Evolutionary conservation across 495 filamentous ascomycete genomes (phyloP).

Genomic region (Neurospora sp.): DNA sequence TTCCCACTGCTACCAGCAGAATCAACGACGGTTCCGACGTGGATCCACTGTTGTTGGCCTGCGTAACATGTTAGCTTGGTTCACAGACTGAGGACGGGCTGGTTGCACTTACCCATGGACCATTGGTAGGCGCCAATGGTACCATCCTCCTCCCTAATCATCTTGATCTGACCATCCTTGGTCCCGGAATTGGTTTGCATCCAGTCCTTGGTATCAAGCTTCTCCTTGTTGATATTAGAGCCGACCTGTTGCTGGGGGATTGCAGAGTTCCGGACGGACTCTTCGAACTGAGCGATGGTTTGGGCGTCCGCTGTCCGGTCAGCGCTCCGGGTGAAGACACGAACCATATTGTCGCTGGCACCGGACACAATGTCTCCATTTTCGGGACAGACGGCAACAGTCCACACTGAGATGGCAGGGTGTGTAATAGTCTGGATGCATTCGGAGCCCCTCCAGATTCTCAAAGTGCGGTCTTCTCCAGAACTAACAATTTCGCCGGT

Average conservation of each 20-base stretch:
- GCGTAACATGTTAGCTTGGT: constrained; percentile 4
- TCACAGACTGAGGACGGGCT: background rate
- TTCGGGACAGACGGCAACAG: constrained; percentile 66
- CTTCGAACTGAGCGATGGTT: constrained; percentile 58
- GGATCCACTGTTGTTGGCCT: constrained; percentile 57
- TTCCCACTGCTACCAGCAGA: constrained; percentile 70
- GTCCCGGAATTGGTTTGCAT: constrained; percentile 67
- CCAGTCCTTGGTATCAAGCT: constrained; percentile 78
- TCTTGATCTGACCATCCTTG: constrained; percentile 89
- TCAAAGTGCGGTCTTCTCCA: constrained; percentile 84
- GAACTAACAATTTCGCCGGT: constrained; percentile 84
- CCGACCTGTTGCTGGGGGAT: constrained; percentile 75
- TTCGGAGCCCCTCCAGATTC: constrained; percentile 72
- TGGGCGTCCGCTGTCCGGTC: constrained; percentile 57
- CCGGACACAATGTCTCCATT: constrained; percentile 90
- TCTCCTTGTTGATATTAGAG: constrained; percentile 72
- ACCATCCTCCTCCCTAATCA: constrained; percentile 73
- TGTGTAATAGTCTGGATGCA: constrained; percentile 96
- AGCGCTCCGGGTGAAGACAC: constrained; percentile 68
- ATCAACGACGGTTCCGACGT: constrained; percentile 88
- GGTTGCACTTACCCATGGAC: constrained; percentile 41
- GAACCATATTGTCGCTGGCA: constrained; percentile 78
- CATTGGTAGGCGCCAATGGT: constrained; percentile 74
- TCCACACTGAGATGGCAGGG: constrained; percentile 94
- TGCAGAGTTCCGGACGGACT: constrained; percentile 66